Percentiles rank a stretch among this genome's conserved stretches.
These are phyloP conservation scores for Peniophora sp. DNA, from an alignment of 1,284 basidiomycete genomes.

Conservation along the genomic window DNA sequence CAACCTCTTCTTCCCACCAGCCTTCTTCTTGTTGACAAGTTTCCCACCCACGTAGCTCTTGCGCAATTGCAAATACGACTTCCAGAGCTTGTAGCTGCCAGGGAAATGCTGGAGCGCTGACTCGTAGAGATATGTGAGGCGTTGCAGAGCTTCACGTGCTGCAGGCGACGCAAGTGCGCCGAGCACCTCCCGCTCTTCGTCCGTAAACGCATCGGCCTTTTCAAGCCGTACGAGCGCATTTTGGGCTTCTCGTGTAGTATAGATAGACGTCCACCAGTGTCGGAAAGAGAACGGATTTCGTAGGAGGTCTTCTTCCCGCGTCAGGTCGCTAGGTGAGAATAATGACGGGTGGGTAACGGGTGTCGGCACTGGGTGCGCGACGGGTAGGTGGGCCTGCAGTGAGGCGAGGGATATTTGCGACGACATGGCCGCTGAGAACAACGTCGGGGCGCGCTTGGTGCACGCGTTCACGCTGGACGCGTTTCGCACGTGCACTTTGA, in stretches of 20 bases:
- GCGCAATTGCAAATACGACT: conserved; percentile 80
- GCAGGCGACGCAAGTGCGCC: conserved; percentile 71
- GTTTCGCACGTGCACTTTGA: no score
- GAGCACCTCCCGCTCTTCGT: conserved; percentile 45
- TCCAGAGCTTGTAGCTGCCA: conserved; percentile 91
- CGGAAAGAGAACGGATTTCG: conserved; percentile 88
- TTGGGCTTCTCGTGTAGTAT: conserved; percentile 65
- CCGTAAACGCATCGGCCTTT: conserved; percentile 34
- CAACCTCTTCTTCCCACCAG: conserved; percentile 82
- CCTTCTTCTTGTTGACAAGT: conserved; percentile 59
- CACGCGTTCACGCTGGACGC: no score
- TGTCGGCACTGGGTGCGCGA: conserved; percentile 80
- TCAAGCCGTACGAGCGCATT: conserved; percentile 50
- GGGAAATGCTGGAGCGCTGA: conserved; percentile 86
- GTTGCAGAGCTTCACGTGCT: conserved; percentile 71
- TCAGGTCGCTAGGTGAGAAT: conserved; percentile 70
- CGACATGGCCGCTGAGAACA: no score
- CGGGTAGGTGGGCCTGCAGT: conserved; percentile 60
- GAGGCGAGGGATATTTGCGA: conserved; percentile 13
- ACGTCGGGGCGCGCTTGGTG: no score
- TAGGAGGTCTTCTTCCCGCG: conserved; percentile 92
- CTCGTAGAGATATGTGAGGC: conserved; percentile 88
- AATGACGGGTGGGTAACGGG: conserved; percentile 74
- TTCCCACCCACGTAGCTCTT: conserved; percentile 85
- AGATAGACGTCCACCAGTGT: conserved; percentile 88